A percentile compares a stretch with the other conserved stretches of the same genome.
Evolutionary conservation across 805 yeast species (phyloP).

Genomic region (Komagataella populi): DNA sequence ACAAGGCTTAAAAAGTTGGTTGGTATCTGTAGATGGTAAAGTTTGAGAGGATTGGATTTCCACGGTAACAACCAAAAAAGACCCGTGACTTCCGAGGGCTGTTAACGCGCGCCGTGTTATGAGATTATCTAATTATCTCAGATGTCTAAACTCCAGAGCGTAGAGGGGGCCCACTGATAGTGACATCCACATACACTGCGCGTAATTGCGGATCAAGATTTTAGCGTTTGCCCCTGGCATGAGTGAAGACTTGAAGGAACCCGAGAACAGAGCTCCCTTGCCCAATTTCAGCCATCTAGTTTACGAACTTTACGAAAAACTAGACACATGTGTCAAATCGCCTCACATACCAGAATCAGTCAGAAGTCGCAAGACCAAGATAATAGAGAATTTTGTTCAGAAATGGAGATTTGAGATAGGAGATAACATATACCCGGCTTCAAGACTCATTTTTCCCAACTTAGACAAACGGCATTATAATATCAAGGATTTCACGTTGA

Average conservation of each 20-base stretch:
- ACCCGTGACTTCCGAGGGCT: neutral
- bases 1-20: neutral
- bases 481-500: constrained; percentile 51
- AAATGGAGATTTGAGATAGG: constrained; percentile 46
- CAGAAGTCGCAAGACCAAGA: constrained; percentile 6
- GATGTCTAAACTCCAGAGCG: too few relatives aligned
- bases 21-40: neutral
- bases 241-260: constrained; percentile 7
- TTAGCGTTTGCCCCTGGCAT: neutral
- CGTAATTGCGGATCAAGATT: neutral
- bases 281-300: constrained; percentile 29
- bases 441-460: constrained; percentile 47
- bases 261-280: constrained; percentile 23
- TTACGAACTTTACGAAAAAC: constrained; percentile 24
- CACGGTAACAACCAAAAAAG: neutral
- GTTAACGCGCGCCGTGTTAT: neutral
- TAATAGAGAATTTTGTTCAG: constrained; percentile 24
- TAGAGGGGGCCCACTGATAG: too few relatives aligned
- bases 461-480: constrained; percentile 44
- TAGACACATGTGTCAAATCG: constrained; percentile 19
- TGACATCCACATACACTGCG: neutral
- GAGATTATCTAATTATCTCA: neutral
- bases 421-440: constrained; percentile 51
- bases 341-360: constrained; percentile 5
- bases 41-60: neutral